Conservation (phyloP, 306 rosid species). For the Acacia crassicarpa region DNA sequence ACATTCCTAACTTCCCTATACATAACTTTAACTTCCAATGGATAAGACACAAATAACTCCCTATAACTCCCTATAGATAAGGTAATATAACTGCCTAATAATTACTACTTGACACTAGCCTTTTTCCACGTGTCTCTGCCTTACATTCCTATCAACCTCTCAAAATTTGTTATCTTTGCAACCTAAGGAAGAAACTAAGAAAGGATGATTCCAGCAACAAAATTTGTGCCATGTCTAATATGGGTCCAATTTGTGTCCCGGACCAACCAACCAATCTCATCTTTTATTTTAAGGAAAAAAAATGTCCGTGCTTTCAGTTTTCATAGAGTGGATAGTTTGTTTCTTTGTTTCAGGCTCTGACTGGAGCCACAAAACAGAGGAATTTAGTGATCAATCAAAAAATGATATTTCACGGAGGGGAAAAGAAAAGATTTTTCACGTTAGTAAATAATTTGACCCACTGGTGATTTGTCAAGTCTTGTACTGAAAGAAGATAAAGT, state of each 20-base stretch:
- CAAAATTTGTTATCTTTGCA: background rate
- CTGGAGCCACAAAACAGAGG: background rate
- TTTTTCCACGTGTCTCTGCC: too few species aligned
- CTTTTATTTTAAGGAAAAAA: background rate
- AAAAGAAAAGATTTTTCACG: background rate
- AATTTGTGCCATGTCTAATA: background rate
- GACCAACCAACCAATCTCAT: background rate
- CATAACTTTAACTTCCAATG: too few species aligned
- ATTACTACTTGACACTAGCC: too few species aligned
- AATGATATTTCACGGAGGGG: background rate
- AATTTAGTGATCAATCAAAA: background rate
- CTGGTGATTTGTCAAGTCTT: slow-evolving; percentile 12
- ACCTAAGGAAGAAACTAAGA: background rate
- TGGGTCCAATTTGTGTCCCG: background rate
- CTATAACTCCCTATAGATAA: too few species aligned
- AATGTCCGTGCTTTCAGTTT: background rate
- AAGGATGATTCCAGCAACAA: background rate
- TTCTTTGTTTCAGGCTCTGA: background rate
- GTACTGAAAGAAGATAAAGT: slow-evolving; percentile 5
- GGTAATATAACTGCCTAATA: too few species aligned
- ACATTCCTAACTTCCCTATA: too few species aligned
- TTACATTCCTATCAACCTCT: too few species aligned
- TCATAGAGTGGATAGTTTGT: background rate
- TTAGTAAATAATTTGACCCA: background rate
- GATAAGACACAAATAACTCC: too few species aligned